Evolutionary conservation across 805 yeast genomes (phyloP).

Genomic region (Starmerella tilneyi): DNA sequence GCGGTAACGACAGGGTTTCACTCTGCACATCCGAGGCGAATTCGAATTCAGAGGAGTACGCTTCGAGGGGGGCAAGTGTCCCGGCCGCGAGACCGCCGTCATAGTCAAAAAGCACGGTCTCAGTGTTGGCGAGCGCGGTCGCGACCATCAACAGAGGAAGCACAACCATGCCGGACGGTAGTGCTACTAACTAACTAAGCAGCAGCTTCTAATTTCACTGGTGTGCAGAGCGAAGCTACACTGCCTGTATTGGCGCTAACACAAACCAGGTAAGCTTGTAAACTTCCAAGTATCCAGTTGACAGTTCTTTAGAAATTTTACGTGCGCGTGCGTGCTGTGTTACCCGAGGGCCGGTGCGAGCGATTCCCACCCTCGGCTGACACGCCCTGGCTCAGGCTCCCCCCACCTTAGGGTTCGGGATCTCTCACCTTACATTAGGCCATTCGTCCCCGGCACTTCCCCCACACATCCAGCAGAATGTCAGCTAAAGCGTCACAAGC

Average conservation of each 20-base stretch:
- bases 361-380: too few relatives aligned
- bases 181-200: constrained; percentile 3
- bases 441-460: background rate
- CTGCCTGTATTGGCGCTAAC: too few relatives aligned
- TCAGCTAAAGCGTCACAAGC: constrained; percentile 35
- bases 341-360: background rate
- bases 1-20: background rate
- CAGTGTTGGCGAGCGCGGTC: constrained; percentile 16
- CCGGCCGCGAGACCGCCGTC: background rate
- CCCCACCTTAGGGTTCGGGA: background rate
- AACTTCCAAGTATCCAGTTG: too few relatives aligned
- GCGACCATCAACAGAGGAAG: background rate
- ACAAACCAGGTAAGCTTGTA: too few relatives aligned
- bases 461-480: constrained; percentile 2
- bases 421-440: background rate
- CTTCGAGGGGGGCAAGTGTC: background rate
- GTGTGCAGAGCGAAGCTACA: background rate
- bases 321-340: background rate
- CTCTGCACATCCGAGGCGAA: background rate
- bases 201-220: background rate
- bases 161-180: background rate
- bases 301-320: too few relatives aligned
- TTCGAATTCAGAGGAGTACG: background rate
- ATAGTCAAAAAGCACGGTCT: constrained; percentile 5
- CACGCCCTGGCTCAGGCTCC: background rate